phyloP scores from a whole-genome alignment of 306 rosid species.

The Trichosanthes truncata region DNA sequence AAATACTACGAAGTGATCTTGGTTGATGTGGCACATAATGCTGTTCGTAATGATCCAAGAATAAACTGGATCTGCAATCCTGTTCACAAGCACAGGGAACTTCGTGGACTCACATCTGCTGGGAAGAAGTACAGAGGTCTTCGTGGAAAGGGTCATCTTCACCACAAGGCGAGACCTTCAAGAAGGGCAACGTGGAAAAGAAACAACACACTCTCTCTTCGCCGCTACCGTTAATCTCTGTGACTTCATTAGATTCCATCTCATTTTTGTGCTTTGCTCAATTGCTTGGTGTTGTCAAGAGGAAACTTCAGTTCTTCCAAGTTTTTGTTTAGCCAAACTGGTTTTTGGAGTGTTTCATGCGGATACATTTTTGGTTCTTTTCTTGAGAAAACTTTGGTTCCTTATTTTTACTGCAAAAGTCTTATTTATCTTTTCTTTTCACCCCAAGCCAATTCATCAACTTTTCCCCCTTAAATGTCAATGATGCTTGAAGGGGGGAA shows the following conservation, averaged over 20 bases:
- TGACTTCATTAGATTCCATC: not conserved
- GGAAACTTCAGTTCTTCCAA: conserved; percentile 1
- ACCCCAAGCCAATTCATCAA: no score
- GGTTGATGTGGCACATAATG: conserved; percentile 67
- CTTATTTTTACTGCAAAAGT: not conserved
- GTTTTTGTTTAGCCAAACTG: conserved; percentile 1
- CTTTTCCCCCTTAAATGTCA: not conserved
- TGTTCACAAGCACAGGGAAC: conserved; percentile 83
- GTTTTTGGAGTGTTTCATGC: not conserved
- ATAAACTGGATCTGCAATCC: conserved; percentile 78
- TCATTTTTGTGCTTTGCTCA: not conserved
- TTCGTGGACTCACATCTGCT: conserved; percentile 77
- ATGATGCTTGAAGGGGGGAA: no score
- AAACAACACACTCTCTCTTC: conserved; percentile 76
- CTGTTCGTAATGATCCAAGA: conserved; percentile 74
- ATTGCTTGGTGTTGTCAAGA: not conserved
- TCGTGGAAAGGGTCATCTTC: conserved; percentile 60
- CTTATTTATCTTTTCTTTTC: not conserved
- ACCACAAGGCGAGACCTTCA: conserved; percentile 67
- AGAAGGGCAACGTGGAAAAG: conserved; percentile 89
- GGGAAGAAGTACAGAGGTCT: conserved; percentile 74
- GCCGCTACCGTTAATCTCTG: conserved; percentile 53
- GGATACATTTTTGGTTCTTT: not conserved
- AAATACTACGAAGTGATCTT: conserved; percentile 70
- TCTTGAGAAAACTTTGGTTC: not conserved